phyloP scores from a whole-genome alignment of 1,139 yeast species.

The Geotrichum reessii region DNA sequence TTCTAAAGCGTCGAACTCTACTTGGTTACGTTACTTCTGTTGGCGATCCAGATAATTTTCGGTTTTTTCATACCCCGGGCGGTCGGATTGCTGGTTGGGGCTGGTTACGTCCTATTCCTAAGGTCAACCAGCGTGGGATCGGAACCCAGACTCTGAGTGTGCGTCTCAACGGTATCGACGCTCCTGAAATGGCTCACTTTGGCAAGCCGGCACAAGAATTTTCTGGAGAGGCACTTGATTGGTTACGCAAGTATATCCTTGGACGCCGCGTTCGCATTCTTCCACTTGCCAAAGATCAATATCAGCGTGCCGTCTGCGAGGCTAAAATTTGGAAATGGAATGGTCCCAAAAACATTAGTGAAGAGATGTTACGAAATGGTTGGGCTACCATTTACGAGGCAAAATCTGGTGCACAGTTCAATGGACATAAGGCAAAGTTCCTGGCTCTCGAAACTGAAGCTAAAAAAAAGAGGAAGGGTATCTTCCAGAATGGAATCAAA shows the following conservation, averaged over 20 bases:
- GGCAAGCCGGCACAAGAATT: slow-evolving; percentile 91
- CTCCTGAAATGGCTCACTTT: slow-evolving; percentile 93
- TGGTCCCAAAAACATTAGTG: slow-evolving; percentile 73
- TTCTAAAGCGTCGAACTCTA: slow-evolving; percentile 43
- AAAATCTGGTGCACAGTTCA: slow-evolving; percentile 76
- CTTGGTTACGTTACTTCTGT: slow-evolving; percentile 84
- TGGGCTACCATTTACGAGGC: slow-evolving; percentile 86
- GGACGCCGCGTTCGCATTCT: slow-evolving; percentile 66
- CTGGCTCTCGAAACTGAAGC: slow-evolving; percentile 56
- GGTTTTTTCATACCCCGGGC: slow-evolving; percentile 90
- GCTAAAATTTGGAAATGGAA: slow-evolving; percentile 69
- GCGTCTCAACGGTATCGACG: slow-evolving; percentile 92
- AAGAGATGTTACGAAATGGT: slow-evolving; percentile 79
- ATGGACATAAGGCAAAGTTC: slow-evolving; percentile 61
- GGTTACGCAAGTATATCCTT: slow-evolving; percentile 61
- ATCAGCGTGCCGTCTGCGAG: slow-evolving; percentile 79
- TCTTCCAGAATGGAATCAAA: slow-evolving; percentile 53
- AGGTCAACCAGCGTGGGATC: slow-evolving; percentile 37
- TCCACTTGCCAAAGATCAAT: slow-evolving; percentile 81
- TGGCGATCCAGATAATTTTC: slow-evolving; percentile 95
- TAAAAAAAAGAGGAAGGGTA: slow-evolving; percentile 51
- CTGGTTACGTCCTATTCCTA: slow-evolving; percentile 62
- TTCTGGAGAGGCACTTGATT: slow-evolving; percentile 73
- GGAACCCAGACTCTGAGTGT: slow-evolving; percentile 44
- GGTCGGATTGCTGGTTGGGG: slow-evolving; percentile 90